A percentile compares a stretch with the other conserved stretches of the same genome.
Evolutionary conservation across 2,329 filamentous ascomycete genomes (phyloP).

Genomic region (Cyanodermella asteris): DNA sequence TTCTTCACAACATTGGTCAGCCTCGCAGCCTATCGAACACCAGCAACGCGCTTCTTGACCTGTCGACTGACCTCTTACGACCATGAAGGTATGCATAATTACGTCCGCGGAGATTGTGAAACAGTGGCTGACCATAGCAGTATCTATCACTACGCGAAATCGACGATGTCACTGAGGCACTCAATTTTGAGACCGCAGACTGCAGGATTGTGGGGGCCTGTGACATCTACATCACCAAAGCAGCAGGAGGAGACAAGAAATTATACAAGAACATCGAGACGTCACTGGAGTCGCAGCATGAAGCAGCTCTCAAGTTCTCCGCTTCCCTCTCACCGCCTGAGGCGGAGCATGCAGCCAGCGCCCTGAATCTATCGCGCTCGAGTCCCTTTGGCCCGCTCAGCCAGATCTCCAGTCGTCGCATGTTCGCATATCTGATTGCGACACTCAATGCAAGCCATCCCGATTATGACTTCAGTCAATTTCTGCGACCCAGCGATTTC

Average conservation of each 20-base stretch:
- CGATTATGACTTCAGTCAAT: conserved; percentile 92
- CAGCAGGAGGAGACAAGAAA: conserved; percentile 87
- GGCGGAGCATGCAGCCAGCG: conserved; percentile 41
- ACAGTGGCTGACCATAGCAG: conserved; percentile 30
- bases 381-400: conserved; percentile 84
- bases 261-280: conserved; percentile 89
- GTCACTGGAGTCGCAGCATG: conserved; percentile 77
- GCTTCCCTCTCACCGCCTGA: conserved; percentile 72
- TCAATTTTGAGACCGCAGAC: conserved; percentile 90
- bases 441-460: conserved; percentile 89
- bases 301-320: conserved; percentile 65
- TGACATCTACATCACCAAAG: conserved; percentile 94
- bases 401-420: conserved; percentile 70
- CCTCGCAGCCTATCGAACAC: too few relatives aligned
- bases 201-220: conserved; percentile 82
- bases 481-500: conserved; percentile 75
- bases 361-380: conserved; percentile 57
- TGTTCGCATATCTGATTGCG: conserved; percentile 88
- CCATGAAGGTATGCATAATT: too few relatives aligned
- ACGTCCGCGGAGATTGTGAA: too few relatives aligned
- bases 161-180: conserved; percentile 71
- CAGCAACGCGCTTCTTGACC: too few relatives aligned
- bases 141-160: conserved; percentile 82
- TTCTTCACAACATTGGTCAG: too few relatives aligned
- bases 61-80: too few relatives aligned